A percentile compares a stretch with the other conserved stretches of the same genome.
Conservation (phyloP, 768 basidiomycete genomes). For the Amanita molliuscula region DNA sequence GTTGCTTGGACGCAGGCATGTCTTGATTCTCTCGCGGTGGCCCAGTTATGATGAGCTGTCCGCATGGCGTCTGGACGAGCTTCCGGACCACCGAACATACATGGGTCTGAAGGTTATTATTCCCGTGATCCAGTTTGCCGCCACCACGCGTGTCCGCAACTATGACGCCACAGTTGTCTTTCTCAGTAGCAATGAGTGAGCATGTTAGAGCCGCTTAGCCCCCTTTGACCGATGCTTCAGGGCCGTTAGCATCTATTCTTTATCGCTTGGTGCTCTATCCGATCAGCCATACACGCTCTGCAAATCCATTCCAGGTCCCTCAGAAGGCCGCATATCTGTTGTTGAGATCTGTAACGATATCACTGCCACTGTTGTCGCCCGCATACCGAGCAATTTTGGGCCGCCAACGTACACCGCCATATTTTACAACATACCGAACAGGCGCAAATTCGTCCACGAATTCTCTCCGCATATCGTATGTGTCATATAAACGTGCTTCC, state of each 20-base stretch:
- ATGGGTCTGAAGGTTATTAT: not conserved
- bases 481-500: not conserved
- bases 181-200: constrained; percentile 4
- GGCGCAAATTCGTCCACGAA: constrained; percentile 15
- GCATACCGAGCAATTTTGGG: constrained; percentile 18
- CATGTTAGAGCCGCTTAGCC: not conserved
- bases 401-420: constrained; percentile 15
- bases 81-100: not conserved
- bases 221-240: not conserved
- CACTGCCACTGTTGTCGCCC: constrained; percentile 10
- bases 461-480: not conserved
- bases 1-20: constrained; percentile 2
- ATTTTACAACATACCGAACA: constrained; percentile 11
- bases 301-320: not conserved
- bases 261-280: not conserved
- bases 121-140: constrained; percentile 6
- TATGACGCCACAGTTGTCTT: not conserved
- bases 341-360: constrained; percentile 6
- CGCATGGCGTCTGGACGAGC: not conserved
- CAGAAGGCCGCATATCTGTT: constrained; percentile 3
- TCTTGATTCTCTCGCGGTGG: constrained; percentile 4
- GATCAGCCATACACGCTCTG: not conserved
- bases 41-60: constrained; percentile 2
- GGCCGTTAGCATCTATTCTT: not conserved
- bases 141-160: not conserved